phyloP scores from a whole-genome alignment of 768 basidiomycete species.

The Gymnopilus dilepis region DNA sequence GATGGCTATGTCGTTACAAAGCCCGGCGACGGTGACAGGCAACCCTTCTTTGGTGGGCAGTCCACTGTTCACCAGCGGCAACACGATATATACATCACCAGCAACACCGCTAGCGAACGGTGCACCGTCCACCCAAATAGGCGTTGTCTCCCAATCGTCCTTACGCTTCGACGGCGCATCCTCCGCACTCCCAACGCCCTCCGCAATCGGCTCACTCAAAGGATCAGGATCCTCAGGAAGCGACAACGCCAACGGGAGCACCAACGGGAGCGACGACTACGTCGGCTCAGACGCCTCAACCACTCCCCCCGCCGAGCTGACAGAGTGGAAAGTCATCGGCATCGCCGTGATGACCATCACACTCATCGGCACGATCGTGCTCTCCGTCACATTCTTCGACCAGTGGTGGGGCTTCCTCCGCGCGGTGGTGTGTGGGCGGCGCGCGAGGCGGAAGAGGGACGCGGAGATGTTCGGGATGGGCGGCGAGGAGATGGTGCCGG shows the following conservation, averaged over 20 bases:
- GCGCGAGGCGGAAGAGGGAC: constrained; percentile 19
- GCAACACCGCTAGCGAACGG: neutral
- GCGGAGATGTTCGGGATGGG: constrained; percentile 14
- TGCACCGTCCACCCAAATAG: constrained; percentile 1
- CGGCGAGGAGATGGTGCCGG: constrained; percentile 64
- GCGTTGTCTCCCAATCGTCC: neutral
- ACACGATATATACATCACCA: neutral
- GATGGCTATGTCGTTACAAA: neutral
- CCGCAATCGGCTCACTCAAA: constrained; percentile 8
- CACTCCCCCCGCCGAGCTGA: constrained; percentile 48
- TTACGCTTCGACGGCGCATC: neutral
- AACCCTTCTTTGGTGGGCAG: too few relatives aligned
- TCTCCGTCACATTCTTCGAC: constrained; percentile 72
- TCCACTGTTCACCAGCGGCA: neutral
- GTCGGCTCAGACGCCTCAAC: constrained; percentile 23
- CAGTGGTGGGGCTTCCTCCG: constrained; percentile 67
- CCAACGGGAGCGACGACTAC: constrained; percentile 10
- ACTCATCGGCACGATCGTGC: constrained; percentile 57
- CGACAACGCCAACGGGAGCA: neutral
- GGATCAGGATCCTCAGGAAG: neutral
- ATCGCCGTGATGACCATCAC: constrained; percentile 69
- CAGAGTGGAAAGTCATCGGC: constrained; percentile 74
- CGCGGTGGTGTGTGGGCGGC: constrained; percentile 49
- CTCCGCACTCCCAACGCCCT: constrained; percentile 1
- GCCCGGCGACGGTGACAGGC: neutral